phyloP scores from a whole-genome alignment of 805 yeast species.

The Candida ipomoeae region DNA sequence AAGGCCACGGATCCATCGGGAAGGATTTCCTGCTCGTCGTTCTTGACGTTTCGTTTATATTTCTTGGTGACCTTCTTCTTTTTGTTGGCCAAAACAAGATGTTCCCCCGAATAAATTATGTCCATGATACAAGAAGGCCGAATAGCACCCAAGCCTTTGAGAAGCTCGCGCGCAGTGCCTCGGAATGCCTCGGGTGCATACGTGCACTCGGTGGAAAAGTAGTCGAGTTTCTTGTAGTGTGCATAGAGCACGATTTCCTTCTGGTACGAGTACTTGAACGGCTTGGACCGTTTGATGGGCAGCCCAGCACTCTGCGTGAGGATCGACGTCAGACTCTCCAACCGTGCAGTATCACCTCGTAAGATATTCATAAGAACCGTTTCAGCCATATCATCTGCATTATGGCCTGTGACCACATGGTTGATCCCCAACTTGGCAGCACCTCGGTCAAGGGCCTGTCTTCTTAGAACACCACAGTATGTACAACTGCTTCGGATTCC shows the following conservation, averaged over 20 bases:
- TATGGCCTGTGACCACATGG: constrained; percentile 97
- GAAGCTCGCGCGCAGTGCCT: constrained; percentile 91
- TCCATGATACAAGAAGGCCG: constrained; percentile 93
- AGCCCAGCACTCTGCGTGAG: constrained; percentile 80
- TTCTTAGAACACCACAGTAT: constrained; percentile 93
- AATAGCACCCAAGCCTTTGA: constrained; percentile 84
- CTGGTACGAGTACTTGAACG: constrained; percentile 92
- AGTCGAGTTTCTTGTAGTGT: constrained; percentile 90
- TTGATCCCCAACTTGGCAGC: constrained; percentile 78
- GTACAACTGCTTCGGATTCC: constrained; percentile 95
- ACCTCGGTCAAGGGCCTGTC: constrained; percentile 96
- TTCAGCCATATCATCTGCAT: constrained; percentile 99
- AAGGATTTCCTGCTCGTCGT: constrained; percentile 49
- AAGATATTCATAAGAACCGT: constrained; percentile 92
- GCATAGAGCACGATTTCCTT: constrained; percentile 97
- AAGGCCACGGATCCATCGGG: constrained; percentile 61
- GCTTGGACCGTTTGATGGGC: constrained; percentile 90
- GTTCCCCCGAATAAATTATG: constrained; percentile 91
- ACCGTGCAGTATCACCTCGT: constrained; percentile 93
- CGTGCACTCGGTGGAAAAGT: constrained; percentile 95
- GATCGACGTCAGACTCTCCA: constrained; percentile 83
- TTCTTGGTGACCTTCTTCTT: constrained; percentile 44
- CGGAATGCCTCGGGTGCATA: constrained; percentile 98
- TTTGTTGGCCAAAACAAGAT: constrained; percentile 60
- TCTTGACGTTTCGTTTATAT: constrained; percentile 24